Evolutionary conservation across 768 basidiomycete species (phyloP).

Genomic region (Hygrophoropsis aurantiaca): DNA sequence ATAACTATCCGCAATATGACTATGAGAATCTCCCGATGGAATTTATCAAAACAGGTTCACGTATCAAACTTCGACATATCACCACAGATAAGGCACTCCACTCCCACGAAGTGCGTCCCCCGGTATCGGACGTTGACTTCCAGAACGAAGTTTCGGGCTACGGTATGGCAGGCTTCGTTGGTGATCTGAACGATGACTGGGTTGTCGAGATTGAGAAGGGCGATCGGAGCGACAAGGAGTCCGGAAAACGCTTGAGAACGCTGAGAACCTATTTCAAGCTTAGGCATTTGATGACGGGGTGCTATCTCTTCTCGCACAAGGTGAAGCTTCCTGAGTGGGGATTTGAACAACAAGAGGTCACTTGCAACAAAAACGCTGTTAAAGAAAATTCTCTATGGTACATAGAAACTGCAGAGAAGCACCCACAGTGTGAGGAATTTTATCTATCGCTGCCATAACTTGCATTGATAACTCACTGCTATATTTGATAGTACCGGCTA

Average conservation of each 20-base stretch:
- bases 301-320: constrained; percentile 97
- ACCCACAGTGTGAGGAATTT: constrained; percentile 61
- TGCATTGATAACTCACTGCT: not conserved
- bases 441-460: not conserved
- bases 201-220: constrained; percentile 81
- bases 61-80: constrained; percentile 81
- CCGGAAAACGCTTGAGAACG: constrained; percentile 71
- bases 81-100: constrained; percentile 85
- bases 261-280: constrained; percentile 81
- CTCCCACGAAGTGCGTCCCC: constrained; percentile 93
- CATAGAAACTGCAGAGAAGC: constrained; percentile 75
- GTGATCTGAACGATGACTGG: constrained; percentile 95
- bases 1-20: constrained; percentile 40
- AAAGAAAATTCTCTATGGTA: constrained; percentile 90
- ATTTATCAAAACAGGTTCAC: constrained; percentile 63
- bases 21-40: constrained; percentile 55
- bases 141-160: constrained; percentile 98
- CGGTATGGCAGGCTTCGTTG: constrained; percentile 80
- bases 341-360: constrained; percentile 98
- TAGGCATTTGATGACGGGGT: constrained; percentile 83
- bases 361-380: constrained; percentile 97
- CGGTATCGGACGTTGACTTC: constrained; percentile 96
- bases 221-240: constrained; percentile 61
- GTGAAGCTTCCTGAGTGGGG: constrained; percentile 98
- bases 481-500: constrained; percentile 56